phyloP scores from a whole-genome alignment of 371 early-diverging fungal genomes.

The Mortierella sp. region DNA sequence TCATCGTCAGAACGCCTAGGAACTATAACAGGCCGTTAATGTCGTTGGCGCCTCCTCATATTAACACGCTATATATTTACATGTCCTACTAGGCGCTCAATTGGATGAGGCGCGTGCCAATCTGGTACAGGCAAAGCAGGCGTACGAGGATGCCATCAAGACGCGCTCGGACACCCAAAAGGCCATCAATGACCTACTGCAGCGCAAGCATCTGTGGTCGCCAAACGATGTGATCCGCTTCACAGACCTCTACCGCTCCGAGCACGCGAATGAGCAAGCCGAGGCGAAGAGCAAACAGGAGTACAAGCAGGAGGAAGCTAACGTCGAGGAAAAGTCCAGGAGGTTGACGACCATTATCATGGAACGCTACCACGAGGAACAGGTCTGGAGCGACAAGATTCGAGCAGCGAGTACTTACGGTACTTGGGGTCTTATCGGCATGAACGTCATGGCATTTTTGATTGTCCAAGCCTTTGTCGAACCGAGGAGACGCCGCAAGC shows the following conservation, averaged over 20 bases:
- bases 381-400: conserved; percentile 98
- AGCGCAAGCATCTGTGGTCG: conserved; percentile 90
- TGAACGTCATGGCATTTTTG: conserved; percentile 82
- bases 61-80: neutral
- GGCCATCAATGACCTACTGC: conserved; percentile 89
- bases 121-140: conserved; percentile 75
- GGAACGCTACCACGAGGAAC: conserved; percentile 91
- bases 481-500: conserved; percentile 78
- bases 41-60: neutral
- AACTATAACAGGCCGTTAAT: too few species aligned
- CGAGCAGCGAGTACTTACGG: conserved; percentile 89
- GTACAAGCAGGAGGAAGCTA: conserved; percentile 72
- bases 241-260: conserved; percentile 87
- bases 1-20: neutral
- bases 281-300: conserved; percentile 73
- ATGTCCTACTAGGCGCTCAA: conserved; percentile 60
- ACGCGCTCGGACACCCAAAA: conserved; percentile 83
- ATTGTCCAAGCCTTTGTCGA: conserved; percentile 85
- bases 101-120: conserved; percentile 67
- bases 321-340: conserved; percentile 81
- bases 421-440: conserved; percentile 83
- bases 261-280: conserved; percentile 79
- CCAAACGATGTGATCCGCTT: conserved; percentile 89
- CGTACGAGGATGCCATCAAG: conserved; percentile 79
- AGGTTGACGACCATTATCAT: conserved; percentile 79